Evolutionary conservation across 2,329 filamentous ascomycete genomes (phyloP).

Genomic region (Microdochium nivale): DNA sequence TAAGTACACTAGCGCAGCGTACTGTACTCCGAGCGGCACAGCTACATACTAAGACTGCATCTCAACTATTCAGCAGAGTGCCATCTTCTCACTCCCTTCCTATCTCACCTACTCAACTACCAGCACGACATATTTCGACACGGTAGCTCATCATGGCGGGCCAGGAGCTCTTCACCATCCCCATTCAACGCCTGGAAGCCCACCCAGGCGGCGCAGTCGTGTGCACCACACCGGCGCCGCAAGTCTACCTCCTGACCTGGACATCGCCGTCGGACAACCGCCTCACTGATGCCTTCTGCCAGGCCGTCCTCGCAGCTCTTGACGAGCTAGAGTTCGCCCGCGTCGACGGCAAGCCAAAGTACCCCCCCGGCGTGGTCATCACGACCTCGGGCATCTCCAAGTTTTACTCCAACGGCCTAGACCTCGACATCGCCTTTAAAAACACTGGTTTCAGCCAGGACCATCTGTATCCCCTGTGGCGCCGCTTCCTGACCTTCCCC

Average conservation of each 20-base stretch:
- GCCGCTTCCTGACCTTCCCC: slow-evolving; percentile 60
- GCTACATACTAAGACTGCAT: too few relatives aligned
- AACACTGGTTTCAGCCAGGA: slow-evolving; percentile 53
- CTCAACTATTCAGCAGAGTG: too few relatives aligned
- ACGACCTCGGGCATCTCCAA: slow-evolving; percentile 69
- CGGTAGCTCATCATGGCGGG: slow-evolving; percentile 14
- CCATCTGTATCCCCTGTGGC: slow-evolving; percentile 56
- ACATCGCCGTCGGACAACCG: slow-evolving; percentile 68
- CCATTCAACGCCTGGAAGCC: slow-evolving; percentile 35
- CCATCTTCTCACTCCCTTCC: too few relatives aligned
- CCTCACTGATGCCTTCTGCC: slow-evolving; percentile 59
- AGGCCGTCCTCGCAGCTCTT: slow-evolving; percentile 59
- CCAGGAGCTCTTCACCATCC: slow-evolving; percentile 48
- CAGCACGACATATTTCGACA: too few relatives aligned
- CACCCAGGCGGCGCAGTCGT: slow-evolving; percentile 49
- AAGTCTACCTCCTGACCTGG: slow-evolving; percentile 67
- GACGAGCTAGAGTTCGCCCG: slow-evolving; percentile 61
- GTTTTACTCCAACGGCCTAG: slow-evolving; percentile 79
- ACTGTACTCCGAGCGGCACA: too few relatives aligned
- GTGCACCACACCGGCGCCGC: slow-evolving; percentile 50
- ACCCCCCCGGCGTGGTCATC: slow-evolving; percentile 61
- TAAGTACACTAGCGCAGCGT: too few relatives aligned
- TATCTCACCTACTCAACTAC: too few relatives aligned
- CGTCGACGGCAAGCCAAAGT: slow-evolving; percentile 20
- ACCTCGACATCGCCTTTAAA: slow-evolving; percentile 56